Percentiles rank a stretch among this genome's conserved stretches.
These are phyloP conservation scores for Penium margaritaceum DNA, from an alignment of 139 green algal genomes.

Conservation along the genomic window DNA sequence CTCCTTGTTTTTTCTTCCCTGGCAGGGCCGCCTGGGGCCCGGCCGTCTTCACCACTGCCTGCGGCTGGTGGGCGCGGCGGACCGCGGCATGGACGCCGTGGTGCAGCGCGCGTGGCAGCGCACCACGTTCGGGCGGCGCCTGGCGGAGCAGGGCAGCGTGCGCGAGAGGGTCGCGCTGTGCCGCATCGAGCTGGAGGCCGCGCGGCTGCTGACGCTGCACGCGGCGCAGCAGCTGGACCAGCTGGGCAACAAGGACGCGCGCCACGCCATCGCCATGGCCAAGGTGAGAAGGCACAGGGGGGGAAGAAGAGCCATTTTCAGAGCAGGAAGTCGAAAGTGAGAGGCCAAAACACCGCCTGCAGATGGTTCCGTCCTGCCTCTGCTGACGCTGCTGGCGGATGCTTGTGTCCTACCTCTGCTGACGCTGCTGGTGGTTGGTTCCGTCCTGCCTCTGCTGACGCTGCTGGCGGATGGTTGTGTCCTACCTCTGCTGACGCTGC, in stretches of 20 bases:
- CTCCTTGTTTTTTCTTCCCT: no score
- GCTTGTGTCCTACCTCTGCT: no score
- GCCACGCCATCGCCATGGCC: conserved; percentile 71
- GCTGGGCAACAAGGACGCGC: conserved; percentile 73
- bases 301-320: no score
- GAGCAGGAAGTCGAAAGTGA: no score
- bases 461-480: no score
- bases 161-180: conserved; percentile 33
- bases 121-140: conserved; percentile 57
- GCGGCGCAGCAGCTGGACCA: conserved; percentile 71
- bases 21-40: conserved; percentile 77
- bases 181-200: conserved; percentile 35
- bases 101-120: conserved; percentile 51
- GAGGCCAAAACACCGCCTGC: no score
- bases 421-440: no score
- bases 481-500: no score
- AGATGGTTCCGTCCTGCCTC: no score
- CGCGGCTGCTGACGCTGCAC: conserved; percentile 63
- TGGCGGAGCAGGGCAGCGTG: conserved; percentile 59
- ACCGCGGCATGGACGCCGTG: conserved; percentile 70
- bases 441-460: no score
- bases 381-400: no score
- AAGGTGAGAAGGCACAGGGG: no score
- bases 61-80: conserved; percentile 75
- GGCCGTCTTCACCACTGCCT: conserved; percentile 97